These are phyloP conservation scores for rapeseed (Brassica napus) DNA, from an alignment of 345 rosid genomes.

Conservation along the genomic window Da-Ae NC_063443.1:17934501-17935000, in stretches of 20 bases:
- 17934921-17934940: slow-evolving; percentile 89
- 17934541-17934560: slow-evolving; percentile 82
- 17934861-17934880: no score
- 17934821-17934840: slow-evolving; percentile 79
- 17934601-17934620: slow-evolving; percentile 39
- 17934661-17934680: slow-evolving; percentile 52
- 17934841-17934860: not conserved
- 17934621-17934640: not conserved
- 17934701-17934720: slow-evolving; percentile 65
- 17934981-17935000: slow-evolving; percentile 80
- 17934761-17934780: slow-evolving; percentile 57
- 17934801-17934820: slow-evolving; percentile 71
- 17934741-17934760: slow-evolving; percentile 59
- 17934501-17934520: slow-evolving; percentile 74
- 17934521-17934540: slow-evolving; percentile 89
- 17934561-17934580: slow-evolving; percentile 93
- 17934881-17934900: not conserved
- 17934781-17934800: slow-evolving; percentile 78
- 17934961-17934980: slow-evolving; percentile 66
- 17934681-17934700: slow-evolving; percentile 46
- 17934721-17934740: slow-evolving; percentile 77
- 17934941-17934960: slow-evolving; percentile 89
- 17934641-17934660: not conserved
- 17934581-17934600: slow-evolving; percentile 78
- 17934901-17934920: slow-evolving; percentile 73